Conservation (phyloP, 805 yeast genomes). For the Suhomyces kilbournensis region DNA sequence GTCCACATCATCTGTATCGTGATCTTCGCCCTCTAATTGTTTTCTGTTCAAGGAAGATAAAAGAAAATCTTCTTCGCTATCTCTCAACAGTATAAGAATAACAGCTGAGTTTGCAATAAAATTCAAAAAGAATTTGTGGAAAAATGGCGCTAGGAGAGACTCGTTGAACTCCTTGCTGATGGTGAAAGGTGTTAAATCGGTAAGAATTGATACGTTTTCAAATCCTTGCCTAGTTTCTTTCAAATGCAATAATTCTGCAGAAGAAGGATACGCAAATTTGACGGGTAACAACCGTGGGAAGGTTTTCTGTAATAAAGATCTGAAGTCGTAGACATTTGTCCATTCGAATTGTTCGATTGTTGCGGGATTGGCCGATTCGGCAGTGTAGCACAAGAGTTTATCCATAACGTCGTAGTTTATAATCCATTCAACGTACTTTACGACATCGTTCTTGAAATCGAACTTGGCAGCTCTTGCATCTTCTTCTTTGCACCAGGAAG, state of each 20-base stretch:
- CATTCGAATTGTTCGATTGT: slow-evolving; percentile 36
- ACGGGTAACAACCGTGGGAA: slow-evolving; percentile 56
- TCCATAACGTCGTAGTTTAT: slow-evolving; percentile 71
- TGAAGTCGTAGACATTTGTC: slow-evolving; percentile 59
- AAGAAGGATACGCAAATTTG: slow-evolving; percentile 51
- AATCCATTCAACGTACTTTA: slow-evolving; percentile 55
- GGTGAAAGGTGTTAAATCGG: slow-evolving; percentile 21
- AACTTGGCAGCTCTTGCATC: slow-evolving; percentile 38
- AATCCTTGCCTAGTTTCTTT: slow-evolving; percentile 23
- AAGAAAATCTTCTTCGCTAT: slow-evolving; percentile 70
- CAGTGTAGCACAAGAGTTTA: slow-evolving; percentile 56
- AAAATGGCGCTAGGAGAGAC: slow-evolving; percentile 32
- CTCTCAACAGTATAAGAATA: slow-evolving; percentile 62
- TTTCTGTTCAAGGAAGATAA: slow-evolving; percentile 43
- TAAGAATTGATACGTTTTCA: slow-evolving; percentile 28
- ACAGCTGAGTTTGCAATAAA: slow-evolving; percentile 66
- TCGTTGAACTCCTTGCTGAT: slow-evolving; percentile 24
- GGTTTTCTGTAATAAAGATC: slow-evolving; percentile 63
- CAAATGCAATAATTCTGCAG: slow-evolving; percentile 26
- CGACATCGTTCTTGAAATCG: slow-evolving; percentile 55
- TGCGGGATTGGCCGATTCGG: slow-evolving; percentile 48
- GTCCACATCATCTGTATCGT: slow-evolving; percentile 3
- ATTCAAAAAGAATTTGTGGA: slow-evolving; percentile 51
- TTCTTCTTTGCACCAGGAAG: slow-evolving; percentile 63
- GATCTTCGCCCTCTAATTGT: slow-evolving; percentile 5